Conservation (phyloP, 192 early-diverging fungal genomes). For the Coemansia sp. region DNA sequence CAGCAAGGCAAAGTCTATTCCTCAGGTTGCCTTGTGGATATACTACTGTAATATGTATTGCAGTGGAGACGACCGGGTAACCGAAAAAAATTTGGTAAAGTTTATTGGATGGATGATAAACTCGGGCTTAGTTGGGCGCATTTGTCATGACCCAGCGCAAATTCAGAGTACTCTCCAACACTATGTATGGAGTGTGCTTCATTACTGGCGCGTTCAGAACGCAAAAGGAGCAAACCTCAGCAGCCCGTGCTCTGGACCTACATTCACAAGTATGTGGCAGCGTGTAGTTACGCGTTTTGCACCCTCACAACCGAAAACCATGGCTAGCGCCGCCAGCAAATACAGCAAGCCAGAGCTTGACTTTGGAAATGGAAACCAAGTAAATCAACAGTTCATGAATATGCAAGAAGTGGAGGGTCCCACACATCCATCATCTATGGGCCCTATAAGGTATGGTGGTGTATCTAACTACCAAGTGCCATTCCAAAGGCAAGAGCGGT, state of each 20-base stretch:
- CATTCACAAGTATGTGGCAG: slow-evolving; percentile 29
- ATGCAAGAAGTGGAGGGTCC: no score
- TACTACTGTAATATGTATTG: slow-evolving; percentile 32
- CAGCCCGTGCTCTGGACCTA: slow-evolving; percentile 15
- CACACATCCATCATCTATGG: no score
- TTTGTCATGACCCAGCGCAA: slow-evolving; percentile 29
- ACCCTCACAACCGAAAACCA: slow-evolving; percentile 5
- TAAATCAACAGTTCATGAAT: no score
- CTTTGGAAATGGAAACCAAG: no score
- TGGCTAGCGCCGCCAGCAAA: no score
- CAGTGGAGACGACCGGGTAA: slow-evolving; percentile 25
- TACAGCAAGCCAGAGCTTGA: no score
- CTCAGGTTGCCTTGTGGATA: slow-evolving; percentile 42
- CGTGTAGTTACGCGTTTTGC: slow-evolving; percentile 24
- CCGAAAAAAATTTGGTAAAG: slow-evolving; percentile 23
- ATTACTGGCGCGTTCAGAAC: slow-evolving; percentile 40
- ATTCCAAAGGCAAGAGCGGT: no score
- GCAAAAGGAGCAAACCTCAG: slow-evolving; percentile 17
- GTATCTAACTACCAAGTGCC: no score
- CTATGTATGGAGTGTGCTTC: slow-evolving; percentile 35
- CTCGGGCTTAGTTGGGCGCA: slow-evolving; percentile 34
- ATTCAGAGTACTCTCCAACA: slow-evolving; percentile 35
- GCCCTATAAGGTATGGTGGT: no score
- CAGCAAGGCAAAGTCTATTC: slow-evolving; percentile 35
- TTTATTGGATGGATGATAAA: slow-evolving; percentile 42